Evolutionary conservation across 2,329 filamentous ascomycete species (phyloP).

Genomic region (Thermomyces lanuginosus): DNA sequence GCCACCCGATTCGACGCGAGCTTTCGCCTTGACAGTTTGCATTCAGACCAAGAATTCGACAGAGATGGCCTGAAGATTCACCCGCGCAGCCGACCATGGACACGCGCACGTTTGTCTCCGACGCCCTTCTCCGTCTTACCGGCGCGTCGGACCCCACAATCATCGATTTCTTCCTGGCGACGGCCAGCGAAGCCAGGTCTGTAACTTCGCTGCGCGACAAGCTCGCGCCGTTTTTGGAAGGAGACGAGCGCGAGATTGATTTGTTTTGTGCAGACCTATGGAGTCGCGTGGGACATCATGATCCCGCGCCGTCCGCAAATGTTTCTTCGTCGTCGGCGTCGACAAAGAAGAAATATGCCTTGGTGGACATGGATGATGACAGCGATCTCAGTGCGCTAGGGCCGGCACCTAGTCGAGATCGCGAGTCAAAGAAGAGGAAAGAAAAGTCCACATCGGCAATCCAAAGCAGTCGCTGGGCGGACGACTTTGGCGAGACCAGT

Average conservation of each 20-base stretch:
- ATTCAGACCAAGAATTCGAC: too few relatives aligned
- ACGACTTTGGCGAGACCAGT: constrained; percentile 7
- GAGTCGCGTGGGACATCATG: constrained; percentile 13
- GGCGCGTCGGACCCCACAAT: constrained; percentile 40
- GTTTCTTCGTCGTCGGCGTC: too few relatives aligned
- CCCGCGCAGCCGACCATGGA: too few relatives aligned
- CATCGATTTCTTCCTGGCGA: constrained; percentile 41
- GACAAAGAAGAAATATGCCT: constrained; percentile 35
- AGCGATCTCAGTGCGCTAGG: constrained; percentile 9
- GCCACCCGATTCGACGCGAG: too few relatives aligned
- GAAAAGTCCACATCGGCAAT: constrained; percentile 7
- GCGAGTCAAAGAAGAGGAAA: constrained; percentile 15
- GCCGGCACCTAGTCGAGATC: constrained; percentile 15
- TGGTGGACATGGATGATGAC: constrained; percentile 39
- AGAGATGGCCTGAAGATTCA: too few relatives aligned
- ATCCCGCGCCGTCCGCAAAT: too few relatives aligned
- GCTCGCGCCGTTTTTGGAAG: constrained; percentile 37
- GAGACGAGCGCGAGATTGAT: constrained; percentile 29
- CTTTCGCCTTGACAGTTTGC: too few relatives aligned
- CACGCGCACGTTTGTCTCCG: constrained; percentile 29
- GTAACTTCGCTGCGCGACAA: constrained; percentile 33
- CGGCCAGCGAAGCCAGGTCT: constrained; percentile 35
- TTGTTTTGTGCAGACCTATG: constrained; percentile 34
- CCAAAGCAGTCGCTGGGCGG: constrained; percentile 8
- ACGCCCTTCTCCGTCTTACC: constrained; percentile 36